These are phyloP conservation scores for Metschnikowia corniflorae DNA, from an alignment of 805 yeast genomes.

Conservation along the genomic window DNA sequence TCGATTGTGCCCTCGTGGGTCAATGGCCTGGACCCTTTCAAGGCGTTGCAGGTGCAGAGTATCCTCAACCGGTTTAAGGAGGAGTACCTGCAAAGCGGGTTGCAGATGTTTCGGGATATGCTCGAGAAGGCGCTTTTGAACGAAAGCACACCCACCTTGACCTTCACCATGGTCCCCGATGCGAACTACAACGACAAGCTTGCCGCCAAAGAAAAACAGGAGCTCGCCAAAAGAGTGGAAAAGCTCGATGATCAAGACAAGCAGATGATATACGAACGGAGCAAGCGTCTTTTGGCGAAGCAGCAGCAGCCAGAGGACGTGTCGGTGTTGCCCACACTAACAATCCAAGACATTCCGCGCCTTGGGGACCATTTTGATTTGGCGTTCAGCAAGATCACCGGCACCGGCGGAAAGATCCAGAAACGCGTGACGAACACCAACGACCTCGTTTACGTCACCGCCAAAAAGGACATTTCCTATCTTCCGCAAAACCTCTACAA, in stretches of 20 bases:
- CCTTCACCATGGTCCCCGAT: conserved; percentile 74
- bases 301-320: conserved; percentile 72
- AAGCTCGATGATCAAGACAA: conserved; percentile 53
- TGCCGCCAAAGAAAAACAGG: conserved; percentile 51
- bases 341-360: conserved; percentile 68
- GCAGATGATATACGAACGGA: conserved; percentile 55
- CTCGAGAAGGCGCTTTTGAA: conserved; percentile 50
- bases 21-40: conserved; percentile 74
- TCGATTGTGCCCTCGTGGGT: conserved; percentile 83
- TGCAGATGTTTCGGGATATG: conserved; percentile 53
- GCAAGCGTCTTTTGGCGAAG: conserved; percentile 53
- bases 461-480: conserved; percentile 55
- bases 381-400: conserved; percentile 25
- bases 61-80: conserved; percentile 56
- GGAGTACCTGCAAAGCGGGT: conserved; percentile 52
- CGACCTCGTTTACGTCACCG: conserved; percentile 75
- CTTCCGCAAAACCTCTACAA: conserved; percentile 63
- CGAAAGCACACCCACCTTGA: conserved; percentile 51
- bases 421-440: conserved; percentile 66
- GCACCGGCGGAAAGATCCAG: conserved; percentile 32
- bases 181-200: conserved; percentile 49
- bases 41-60: conserved; percentile 60
- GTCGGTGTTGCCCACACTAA: conserved; percentile 74
- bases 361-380: conserved; percentile 40
- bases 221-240: conserved; percentile 44